Base-by-base conservation (phyloP, 1,284 basidiomycete species). In the Cutaneotrichosporon sp. region DNA sequence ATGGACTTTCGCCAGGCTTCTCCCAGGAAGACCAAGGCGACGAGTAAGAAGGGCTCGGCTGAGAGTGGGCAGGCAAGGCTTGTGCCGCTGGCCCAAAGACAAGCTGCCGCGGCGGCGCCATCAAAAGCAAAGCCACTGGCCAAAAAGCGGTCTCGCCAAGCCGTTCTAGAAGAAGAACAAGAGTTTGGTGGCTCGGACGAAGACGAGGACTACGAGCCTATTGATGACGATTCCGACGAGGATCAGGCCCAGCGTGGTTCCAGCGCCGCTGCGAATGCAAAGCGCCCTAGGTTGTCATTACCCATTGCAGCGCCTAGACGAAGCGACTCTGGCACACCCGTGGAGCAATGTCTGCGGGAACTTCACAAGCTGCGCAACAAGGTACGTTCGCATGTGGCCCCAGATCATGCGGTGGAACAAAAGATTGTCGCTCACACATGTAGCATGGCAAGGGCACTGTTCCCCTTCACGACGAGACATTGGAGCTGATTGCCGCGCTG, bases 141-240 rank as follows among this genome's bases (percentile, higher is more conserved):
- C 1, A 60, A 67, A 12, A 63, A 66, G 40, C 54, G 67, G 9
- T 69, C 67, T 12, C 45, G 52, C 4, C 65, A 67, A 49, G 61
- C 65, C 37, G 61, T 73, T 2, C 13, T 38, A 15, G 56, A 59
- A 14, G 61, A 67, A 40, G 61, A 62, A 35, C 54, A 56, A 4
- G 69, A 60, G 14, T 73, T 73, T 46, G 68, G 67, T 42, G 60
- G 62, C 44, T 68, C 66, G 4, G 47, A 49, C 51, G 58, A 58
- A 14, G 63, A 65, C 45, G 70, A 73, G 48, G 69, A 62, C 13
- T 52, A 56, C 20, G 58, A 45, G 15, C 52, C 48, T 0, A 49
- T 45, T 18, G 53, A 54, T 2, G 48, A 51, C 50, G 14, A 94
- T 94, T 91, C 88, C 89, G 68, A 37, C 30, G 8, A 23, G 21